These are phyloP conservation scores for Epichloe festucae DNA, from an alignment of 2,329 filamentous ascomycete species.

Conservation along the genomic window DNA sequence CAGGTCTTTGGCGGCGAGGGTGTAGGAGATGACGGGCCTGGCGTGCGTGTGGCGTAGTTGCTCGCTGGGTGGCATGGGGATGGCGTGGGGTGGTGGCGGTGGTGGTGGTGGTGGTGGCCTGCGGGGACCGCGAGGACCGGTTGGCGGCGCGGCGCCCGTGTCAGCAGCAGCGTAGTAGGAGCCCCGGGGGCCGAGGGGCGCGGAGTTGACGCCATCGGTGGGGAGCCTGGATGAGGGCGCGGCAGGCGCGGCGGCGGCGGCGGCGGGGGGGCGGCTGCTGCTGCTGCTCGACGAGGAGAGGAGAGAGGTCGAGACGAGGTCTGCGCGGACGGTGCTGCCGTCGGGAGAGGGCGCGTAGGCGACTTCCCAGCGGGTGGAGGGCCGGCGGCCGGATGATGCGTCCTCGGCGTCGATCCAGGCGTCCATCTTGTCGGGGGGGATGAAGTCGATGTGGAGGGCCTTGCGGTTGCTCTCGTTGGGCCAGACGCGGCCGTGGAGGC, in stretches of 20 bases:
- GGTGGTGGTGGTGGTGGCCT: slow-evolving; percentile 5
- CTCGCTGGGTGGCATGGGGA: background rate
- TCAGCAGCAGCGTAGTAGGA: background rate
- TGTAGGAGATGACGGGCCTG: slow-evolving; percentile 30
- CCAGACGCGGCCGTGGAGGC: slow-evolving; percentile 70
- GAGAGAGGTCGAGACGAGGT: slow-evolving; percentile 5
- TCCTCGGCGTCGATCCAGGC: slow-evolving; percentile 65
- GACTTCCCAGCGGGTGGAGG: slow-evolving; percentile 54
- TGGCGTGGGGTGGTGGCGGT: background rate
- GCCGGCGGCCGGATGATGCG: slow-evolving; percentile 28
- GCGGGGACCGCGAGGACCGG: background rate
- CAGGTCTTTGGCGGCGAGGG: slow-evolving; percentile 50
- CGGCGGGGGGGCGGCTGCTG: slow-evolving; percentile 3
- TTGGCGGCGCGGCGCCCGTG: slow-evolving; percentile 2
- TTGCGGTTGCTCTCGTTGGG: slow-evolving; percentile 78
- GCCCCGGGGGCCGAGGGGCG: slow-evolving; percentile 24
- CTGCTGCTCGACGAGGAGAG: slow-evolving; percentile 1
- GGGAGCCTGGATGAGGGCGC: background rate
- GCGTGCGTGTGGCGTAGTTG: slow-evolving; percentile 22
- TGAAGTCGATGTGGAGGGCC: slow-evolving; percentile 76
- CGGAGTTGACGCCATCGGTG: slow-evolving; percentile 18
- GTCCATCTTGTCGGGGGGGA: slow-evolving; percentile 60
- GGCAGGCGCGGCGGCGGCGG: too few relatives aligned
- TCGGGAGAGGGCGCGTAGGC: slow-evolving; percentile 47
- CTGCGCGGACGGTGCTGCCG: slow-evolving; percentile 36